Evolutionary conservation across 202 grass and related monocot species (phyloP).

Genomic region (Elaeis oleifera): DNA sequence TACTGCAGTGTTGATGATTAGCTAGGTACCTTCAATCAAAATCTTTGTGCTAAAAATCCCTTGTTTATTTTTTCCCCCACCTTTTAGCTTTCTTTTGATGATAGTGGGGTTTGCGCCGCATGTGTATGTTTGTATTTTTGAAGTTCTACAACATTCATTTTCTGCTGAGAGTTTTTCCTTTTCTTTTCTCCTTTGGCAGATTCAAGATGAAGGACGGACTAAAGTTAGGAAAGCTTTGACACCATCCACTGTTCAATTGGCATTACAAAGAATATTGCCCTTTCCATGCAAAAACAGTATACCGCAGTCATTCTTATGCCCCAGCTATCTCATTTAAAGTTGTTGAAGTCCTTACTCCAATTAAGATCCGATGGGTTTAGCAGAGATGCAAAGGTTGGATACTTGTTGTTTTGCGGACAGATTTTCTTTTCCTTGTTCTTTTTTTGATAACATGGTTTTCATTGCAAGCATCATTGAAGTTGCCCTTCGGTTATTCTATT

Average conservation of each 20-base stretch:
- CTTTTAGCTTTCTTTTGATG: too few relatives aligned
- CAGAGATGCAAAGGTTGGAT: conserved; percentile 78
- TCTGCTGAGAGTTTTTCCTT: conserved; percentile 6
- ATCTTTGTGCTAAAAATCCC: too few relatives aligned
- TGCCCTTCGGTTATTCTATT: too few relatives aligned
- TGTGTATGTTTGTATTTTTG: too few relatives aligned
- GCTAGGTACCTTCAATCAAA: too few relatives aligned
- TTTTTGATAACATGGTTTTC: neutral
- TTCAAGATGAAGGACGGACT: conserved; percentile 80
- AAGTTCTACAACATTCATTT: too few relatives aligned
- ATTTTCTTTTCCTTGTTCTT: conserved; percentile 7
- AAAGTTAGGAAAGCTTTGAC: conserved; percentile 77
- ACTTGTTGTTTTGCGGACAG: neutral
- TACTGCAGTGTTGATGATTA: too few relatives aligned
- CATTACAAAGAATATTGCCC: conserved; percentile 71
- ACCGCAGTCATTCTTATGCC: conserved; percentile 97
- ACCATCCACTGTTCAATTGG: conserved; percentile 44
- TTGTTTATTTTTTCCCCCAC: too few relatives aligned
- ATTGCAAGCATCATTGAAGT: neutral
- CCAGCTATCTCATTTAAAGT: conserved; percentile 49
- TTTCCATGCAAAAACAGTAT: conserved; percentile 90
- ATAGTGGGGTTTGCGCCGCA: too few relatives aligned
- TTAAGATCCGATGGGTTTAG: conserved; percentile 47
- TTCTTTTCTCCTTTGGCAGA: conserved; percentile 30
- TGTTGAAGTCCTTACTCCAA: conserved; percentile 57